Base-by-base conservation (phyloP, 768 basidiomycete genomes). In the Tulasnella sp. region DNA sequence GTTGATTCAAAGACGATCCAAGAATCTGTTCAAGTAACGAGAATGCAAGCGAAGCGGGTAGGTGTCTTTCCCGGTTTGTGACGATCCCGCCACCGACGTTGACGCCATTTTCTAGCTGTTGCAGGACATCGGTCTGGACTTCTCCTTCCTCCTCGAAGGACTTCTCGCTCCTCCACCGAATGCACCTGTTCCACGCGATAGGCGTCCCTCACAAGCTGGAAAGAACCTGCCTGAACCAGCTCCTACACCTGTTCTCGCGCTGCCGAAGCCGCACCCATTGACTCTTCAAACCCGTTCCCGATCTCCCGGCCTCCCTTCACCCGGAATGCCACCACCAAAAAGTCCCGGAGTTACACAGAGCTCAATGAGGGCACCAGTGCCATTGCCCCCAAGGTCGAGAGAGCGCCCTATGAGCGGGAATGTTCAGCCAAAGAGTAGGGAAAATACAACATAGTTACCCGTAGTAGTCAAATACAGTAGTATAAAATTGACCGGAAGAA, bases 101-200 rank as follows among this genome's bases (percentile, higher is more conserved):
- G 44, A 69, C 9, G 20, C 81, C 72, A 42, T 31, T 50, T 0
- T 74, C 22, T 82, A 96, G 94, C 90, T 97, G 22, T 88, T 98
- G 8, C 93, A 96, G 87, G 97, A 98, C 83, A 96, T 93, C 84
- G 97, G 97, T 2, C 91, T 98, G 48, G 97, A 98, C 87, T 98
- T 98, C 85, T 93, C 93, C 34, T 96, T 93, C 87, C 88, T 97
- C n/a, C 88, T 98, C n/a, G 92, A 95, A 46, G 89, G 89, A n/a
- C 87, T 94, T 4, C 88, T 95, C 7, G 82, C 75, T 41, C 37
- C 79, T 14, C 82, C 82, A 16, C 31, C 64, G 14, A 69, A 69
- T 14, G 64, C 64, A 6, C 64, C 64, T 69, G 64, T 69, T 69
- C 64, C 64, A 7, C 64, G 64, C 12, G 64, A 69, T 14, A 69